Evolutionary conservation across 768 basidiomycete species (phyloP).

Genomic region (Boletus vermiculosoides): DNA sequence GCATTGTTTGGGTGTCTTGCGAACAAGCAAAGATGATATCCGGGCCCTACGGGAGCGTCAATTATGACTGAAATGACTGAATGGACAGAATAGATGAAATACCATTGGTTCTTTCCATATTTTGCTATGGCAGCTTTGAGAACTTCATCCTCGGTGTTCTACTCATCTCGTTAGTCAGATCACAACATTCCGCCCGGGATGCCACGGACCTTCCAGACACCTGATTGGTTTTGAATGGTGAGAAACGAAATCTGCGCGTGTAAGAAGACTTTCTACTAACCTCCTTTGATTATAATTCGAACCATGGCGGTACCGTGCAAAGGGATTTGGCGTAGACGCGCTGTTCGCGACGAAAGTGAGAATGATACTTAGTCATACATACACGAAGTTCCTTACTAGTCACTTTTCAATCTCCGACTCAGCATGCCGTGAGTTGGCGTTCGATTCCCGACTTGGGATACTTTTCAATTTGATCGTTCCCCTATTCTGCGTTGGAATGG

Average conservation of each 20-base stretch:
- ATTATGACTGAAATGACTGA: not conserved
- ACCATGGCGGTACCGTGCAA: slow-evolving; percentile 50
- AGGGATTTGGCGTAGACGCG: not conserved
- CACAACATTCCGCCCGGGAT: not conserved
- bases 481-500: slow-evolving; percentile 10
- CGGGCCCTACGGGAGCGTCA: slow-evolving; percentile 66
- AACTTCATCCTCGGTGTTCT: slow-evolving; percentile 98
- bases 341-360: not conserved
- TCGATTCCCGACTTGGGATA: slow-evolving; percentile 2
- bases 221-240: slow-evolving; percentile 31
- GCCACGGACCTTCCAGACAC: slow-evolving; percentile 74
- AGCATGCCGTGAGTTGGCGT: not conserved
- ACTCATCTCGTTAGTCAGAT: slow-evolving; percentile 11
- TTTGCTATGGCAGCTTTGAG: slow-evolving; percentile 98
- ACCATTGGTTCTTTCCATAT: slow-evolving; percentile 97
- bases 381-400: slow-evolving; percentile 7
- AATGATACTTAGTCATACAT: slow-evolving; percentile 7
- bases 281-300: slow-evolving; percentile 91
- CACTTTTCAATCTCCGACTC: slow-evolving; percentile 23
- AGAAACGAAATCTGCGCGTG: not conserved
- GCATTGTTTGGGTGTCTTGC: slow-evolving; percentile 99
- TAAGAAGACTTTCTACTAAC: slow-evolving; percentile 35
- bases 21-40: slow-evolving; percentile 94
- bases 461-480: slow-evolving; percentile 2
- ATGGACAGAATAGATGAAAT: slow-evolving; percentile 6